Conservation (phyloP, 225 moss, liverwort and hornwort species). For the Physcomitrellopsis africana region DNA sequence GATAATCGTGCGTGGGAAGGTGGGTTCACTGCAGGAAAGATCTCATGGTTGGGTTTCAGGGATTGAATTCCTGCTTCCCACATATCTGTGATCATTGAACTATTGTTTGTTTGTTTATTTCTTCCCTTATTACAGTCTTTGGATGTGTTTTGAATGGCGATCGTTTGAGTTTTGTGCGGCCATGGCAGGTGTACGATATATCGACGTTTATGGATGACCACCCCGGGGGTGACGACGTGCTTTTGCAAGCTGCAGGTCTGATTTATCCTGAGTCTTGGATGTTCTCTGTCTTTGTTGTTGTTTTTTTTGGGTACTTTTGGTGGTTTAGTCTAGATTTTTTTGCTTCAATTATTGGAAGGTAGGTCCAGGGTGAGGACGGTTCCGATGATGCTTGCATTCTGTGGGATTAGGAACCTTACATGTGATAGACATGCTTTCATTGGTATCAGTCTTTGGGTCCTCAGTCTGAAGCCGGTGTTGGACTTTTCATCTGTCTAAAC, state of each 20-base stretch:
- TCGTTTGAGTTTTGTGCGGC: background rate
- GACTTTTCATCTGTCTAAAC: background rate
- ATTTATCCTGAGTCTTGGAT: background rate
- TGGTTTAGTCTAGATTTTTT: no score
- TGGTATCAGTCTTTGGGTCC: background rate
- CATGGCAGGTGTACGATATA: constrained; percentile 68
- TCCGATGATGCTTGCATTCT: background rate
- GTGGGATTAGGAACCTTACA: background rate
- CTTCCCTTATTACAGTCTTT: background rate
- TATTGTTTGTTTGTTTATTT: background rate
- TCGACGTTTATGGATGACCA: constrained; percentile 73
- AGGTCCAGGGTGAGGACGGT: background rate
- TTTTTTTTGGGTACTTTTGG: background rate
- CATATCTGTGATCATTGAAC: background rate
- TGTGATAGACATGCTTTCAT: background rate
- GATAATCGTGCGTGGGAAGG: constrained; percentile 59
- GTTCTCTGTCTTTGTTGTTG: background rate
- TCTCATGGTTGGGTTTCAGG: no score
- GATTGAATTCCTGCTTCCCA: background rate
- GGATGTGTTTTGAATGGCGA: background rate
- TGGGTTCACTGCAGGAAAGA: background rate
- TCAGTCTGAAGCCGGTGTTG: background rate
- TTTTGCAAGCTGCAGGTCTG: constrained; percentile 57
- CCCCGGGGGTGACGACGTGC: constrained; percentile 78
- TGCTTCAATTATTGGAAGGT: background rate